Evolutionary conservation across 768 basidiomycete species (phyloP), one percentile per base, ranked within the genome.

Genomic region (Leccinum subgranulosum): DNA sequence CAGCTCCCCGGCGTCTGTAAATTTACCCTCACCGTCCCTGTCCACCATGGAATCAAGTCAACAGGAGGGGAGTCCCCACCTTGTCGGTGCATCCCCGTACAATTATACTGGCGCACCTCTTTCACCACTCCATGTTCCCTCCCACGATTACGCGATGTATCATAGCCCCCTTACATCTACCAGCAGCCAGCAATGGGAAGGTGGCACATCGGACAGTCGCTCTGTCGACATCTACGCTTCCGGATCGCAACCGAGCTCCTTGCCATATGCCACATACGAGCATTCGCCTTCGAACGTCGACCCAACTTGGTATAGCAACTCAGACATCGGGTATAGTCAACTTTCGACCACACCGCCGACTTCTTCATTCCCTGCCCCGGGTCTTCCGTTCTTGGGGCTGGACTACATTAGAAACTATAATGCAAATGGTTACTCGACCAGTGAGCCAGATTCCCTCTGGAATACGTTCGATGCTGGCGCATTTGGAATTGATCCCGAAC

Each of bases 391-490:
- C 77, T 81, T 84, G 29, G 92, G 90, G 10, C 77, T 93, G 31
- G 92, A 94, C 64, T 94, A 83, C 64, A 86, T 94, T 66, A 84
- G 88, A 64, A 92, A 90, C 65, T 92, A 87, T 68, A 79, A 77
- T 62, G 79, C 84, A 51, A 79, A 80, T 5, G 70, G 74, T 43
- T 73, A 70, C 60, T 62, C 74, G 17, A 54, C 60, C 43, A 57
- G 55, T 39, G 78, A 79, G 43, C 74, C 75, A 62, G 80, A 81
- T 50, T 68, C 69, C 28, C 66, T 81, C 50, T 82, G 81, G 75
- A 78, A 79, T 61, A 82, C 81, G 65, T 88, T 90, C 66, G 91
- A 92, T 69, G 79, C 83, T 58, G 80, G 84, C 53, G 84, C 85
- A 33, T 91, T 91, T 73, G 86, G 84, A 55, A 80, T 82, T 62